Base-by-base conservation (phyloP, 208 protist species). In the Leishmania mexicana region DNA sequence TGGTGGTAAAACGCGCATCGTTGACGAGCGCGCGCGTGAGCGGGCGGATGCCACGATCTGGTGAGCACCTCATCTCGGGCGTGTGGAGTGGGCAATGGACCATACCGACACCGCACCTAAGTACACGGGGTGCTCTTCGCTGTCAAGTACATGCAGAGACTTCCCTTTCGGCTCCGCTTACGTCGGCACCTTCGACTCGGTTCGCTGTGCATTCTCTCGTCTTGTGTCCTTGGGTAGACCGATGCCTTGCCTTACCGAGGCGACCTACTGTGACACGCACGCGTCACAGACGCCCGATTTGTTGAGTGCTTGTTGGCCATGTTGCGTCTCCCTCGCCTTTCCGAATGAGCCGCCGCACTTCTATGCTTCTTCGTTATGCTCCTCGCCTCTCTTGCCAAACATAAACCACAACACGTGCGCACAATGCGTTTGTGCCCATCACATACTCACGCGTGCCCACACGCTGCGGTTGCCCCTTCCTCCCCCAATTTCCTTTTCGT, bases 281-380 rank as follows among this genome's bases (percentile, higher is more conserved):
- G 62, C 62, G 28, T 67, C 15, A 31, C 62, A 21, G 62, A 19
- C 31, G 62, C 15, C 31, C 5, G 31, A 38, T 31, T 40, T 8
- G 15, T 2, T 7, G 8, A 35, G 28, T 10, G 3, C 40, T 67
- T 40, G 31, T 21, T 40, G 62, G 62, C 13, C 31, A 40, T 2
- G 10, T 17, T 67, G 62, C 62, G 28, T n/a, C 0, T 31, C 62
- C 17, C 31, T 67, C 31, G 13, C 15, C 62, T 67, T 67, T 67
- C 31, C 31, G 62, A n/a, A 53, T n/a, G 47, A 15, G 15, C 10
- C 3, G 45, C 70, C 15, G 10, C 40, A n/a, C 47, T 84, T 71
- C 10, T 54, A 2, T n/a, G 65, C 40, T 40, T 83, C 35, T 87
- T 87, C 45, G 40, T 7, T 49, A 54, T 51, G 13, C n/a, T 0